Base-by-base conservation (phyloP, 768 basidiomycete species). In the Xerocomus spinulosus region DNA sequence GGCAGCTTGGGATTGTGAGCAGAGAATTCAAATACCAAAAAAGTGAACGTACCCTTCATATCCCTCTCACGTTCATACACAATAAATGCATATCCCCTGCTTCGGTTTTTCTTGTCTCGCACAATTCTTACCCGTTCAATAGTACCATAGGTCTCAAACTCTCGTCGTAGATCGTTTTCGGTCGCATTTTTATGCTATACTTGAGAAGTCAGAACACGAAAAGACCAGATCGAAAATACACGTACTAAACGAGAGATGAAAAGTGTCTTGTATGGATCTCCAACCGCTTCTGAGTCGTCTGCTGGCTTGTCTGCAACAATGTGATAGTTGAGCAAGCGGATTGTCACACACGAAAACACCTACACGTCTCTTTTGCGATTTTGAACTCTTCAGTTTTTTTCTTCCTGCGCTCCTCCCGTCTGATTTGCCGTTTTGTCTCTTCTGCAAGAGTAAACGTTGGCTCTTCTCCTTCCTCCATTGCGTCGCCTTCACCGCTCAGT, bases 21-120 rank as follows among this genome's bases (percentile, higher is more conserved):
- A 55, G 37, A 56, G 42, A 41, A 14, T 18, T 24, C 29, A 49
- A 49, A 46, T 53, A 56, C 32, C 18, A 48, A 48, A 39, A 42
- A 42, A 58, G 33, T 10, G 14, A 25, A 17, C 12, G 42, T 66
- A 94, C 94, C 94, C 81, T 98, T 98, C 96, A 99, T 99, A 66
- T 99, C 96, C 49, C 94, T 82, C 71, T 98, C 96, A 25, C 96
- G 82, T 65, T 99, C 96, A 56, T 92, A 99, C 15, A 99, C 93
- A 53, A 99, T 78, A 70, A 99, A 99, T 18, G 95, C 95, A 66
- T 97, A 98, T 13, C 93, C 92, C 53, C 87, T 75, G 61, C 87
- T 81, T 49, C 91, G 87, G 42, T 78, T 81, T 62, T 93, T 93
- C 67, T 87, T 83, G 75, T 96, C 91, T 28, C 86, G 82, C 10